Base-by-base conservation (phyloP, 139 green algal species). In the Chlamydomonas incerta region DNA sequence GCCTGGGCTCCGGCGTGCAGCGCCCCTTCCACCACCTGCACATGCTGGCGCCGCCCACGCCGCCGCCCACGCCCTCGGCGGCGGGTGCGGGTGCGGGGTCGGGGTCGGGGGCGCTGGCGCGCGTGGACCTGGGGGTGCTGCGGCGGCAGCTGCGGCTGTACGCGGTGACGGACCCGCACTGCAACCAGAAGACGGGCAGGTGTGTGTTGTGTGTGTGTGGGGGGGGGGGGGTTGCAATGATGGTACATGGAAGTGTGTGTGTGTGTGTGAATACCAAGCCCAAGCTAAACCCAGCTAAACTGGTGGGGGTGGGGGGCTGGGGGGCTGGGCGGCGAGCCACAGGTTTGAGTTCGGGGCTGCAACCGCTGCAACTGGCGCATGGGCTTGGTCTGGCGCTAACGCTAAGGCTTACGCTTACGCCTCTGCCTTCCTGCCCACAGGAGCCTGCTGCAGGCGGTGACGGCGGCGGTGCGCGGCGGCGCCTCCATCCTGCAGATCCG, bases 401-500 rank as follows among this genome's bases (percentile, higher is more conserved):
- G n/a, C 55, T 26, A 29, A 63, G 2, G 4, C 55, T 26, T 10
- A 23, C 55, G 20, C 55, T 6, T 10, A 23, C 55, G 20, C n/a
- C n/a, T n/a, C n/a, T 63, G 20, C 55, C 6, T 6, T 10, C 55
- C 6, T 20, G 24, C 60, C 24, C 60, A 11, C 85, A 89, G 85
- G 72, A 58, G 55, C 9, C 65, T 90, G 69, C 10, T 60, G 52
- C 91, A 97, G 69, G 93, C 94, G 28, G 93, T 98, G 21, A 47
- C 67, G 28, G 80, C 55, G 18, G 96, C 95, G 0, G 87, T 98
- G 2, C 73, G 82, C 52, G 97, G 97, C 5, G 97, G 97, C 21
- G 92, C 93, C 9, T 98, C 95, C 20, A 90, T 98, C 11, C 72
- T 99, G 60, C 85, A 89, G 85, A 74, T 98, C 46, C 83, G 97